A percentile compares a stretch with the other conserved stretches of the same genome.
Conservation (phyloP, 148 eudicot species). For the Camellia lanceoleosa region DNA sequence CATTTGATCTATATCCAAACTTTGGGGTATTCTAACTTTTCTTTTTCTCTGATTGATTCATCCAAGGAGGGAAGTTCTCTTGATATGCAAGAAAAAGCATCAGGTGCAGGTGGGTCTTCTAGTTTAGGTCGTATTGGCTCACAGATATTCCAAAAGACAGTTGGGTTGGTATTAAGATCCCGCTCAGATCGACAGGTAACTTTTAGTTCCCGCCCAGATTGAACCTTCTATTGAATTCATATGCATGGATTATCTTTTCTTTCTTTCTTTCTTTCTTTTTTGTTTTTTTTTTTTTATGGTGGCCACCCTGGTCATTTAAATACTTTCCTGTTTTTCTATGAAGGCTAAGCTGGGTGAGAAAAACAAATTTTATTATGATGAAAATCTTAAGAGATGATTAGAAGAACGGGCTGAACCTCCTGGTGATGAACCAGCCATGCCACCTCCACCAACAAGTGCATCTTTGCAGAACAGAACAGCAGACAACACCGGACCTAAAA, state of each 20-base stretch:
- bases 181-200: constrained; percentile 61
- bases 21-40: not conserved
- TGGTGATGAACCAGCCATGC: constrained; percentile 59
- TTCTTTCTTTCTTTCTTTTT: too few species aligned
- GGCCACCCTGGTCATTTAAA: too few species aligned
- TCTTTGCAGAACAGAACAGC: constrained; percentile 46
- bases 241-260: not conserved
- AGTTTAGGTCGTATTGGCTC: constrained; percentile 67
- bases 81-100: constrained; percentile 44
- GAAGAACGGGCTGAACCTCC: constrained; percentile 81
- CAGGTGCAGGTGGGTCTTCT: constrained; percentile 42
- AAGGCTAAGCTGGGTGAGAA: constrained; percentile 82
- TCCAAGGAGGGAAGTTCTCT: constrained; percentile 46
- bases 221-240: too few species aligned
- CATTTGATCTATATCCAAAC: not conserved
- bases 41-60: constrained; percentile 25
- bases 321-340: not conserved
- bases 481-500: constrained; percentile 26
- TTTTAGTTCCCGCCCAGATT: not conserved
- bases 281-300: too few species aligned
- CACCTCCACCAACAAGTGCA: constrained; percentile 63
- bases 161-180: constrained; percentile 55
- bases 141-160: constrained; percentile 67
- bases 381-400: constrained; percentile 82
- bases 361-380: constrained; percentile 79